phyloP scores from a whole-genome alignment of 176 grass and related monocot genomes.

The Puccinellia tenuiflora region DNA sequence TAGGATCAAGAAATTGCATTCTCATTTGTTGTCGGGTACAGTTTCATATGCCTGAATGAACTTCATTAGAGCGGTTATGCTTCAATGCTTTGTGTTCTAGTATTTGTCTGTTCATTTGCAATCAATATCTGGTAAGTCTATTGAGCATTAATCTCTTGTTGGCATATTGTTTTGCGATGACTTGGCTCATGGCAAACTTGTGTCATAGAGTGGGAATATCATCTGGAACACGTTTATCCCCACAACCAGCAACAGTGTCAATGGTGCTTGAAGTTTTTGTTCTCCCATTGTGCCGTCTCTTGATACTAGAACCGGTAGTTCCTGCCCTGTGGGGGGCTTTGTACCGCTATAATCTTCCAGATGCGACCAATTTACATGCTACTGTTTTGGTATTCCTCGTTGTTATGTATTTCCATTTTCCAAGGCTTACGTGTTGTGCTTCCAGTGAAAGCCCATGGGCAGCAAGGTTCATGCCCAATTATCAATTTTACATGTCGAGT shows the following conservation, averaged over 20 bases:
- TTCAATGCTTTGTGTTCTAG: conserved; percentile 85
- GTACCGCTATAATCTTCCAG: conserved; percentile 88
- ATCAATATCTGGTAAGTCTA: conserved; percentile 83
- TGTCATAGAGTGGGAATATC: conserved; percentile 69
- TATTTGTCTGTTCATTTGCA: conserved; percentile 87
- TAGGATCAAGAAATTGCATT: conserved; percentile 81
- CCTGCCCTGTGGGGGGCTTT: conserved; percentile 68
- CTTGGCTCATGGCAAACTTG: conserved; percentile 11
- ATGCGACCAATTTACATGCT: conserved; percentile 84
- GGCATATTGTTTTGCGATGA: background rate
- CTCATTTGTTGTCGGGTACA: conserved; percentile 89
- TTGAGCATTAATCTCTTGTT: background rate
- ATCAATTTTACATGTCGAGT: conserved; percentile 83
- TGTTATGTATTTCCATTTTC: conserved; percentile 86
- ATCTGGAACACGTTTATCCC: conserved; percentile 98
- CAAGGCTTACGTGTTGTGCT: conserved; percentile 88
- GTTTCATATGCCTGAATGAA: conserved; percentile 89
- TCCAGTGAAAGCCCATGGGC: conserved; percentile 74
- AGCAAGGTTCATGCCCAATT: conserved; percentile 90
- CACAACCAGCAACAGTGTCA: conserved; percentile 76
- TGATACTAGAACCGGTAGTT: conserved; percentile 84
- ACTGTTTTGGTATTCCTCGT: conserved; percentile 82
- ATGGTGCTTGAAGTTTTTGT: conserved; percentile 86
- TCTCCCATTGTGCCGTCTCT: conserved; percentile 75
- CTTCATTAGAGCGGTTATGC: conserved; percentile 95